Base-by-base conservation (phyloP, 2,329 filamentous ascomycete genomes). In the Cytospora piceae region DNA sequence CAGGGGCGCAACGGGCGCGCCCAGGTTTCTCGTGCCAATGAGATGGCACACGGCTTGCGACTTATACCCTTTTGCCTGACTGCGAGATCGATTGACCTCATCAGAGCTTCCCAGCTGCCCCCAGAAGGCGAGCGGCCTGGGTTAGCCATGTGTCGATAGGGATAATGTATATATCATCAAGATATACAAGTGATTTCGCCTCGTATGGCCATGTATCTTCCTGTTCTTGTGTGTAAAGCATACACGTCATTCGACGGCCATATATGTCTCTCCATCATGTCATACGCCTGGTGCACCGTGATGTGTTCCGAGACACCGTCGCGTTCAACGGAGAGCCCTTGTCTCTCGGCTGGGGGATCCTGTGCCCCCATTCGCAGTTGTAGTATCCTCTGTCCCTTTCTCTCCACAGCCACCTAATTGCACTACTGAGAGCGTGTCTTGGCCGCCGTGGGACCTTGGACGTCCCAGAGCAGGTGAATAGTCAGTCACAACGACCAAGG, bases 1-100 rank as follows among this genome's bases (percentile, higher is more conserved):
- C 57, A 42, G 29, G 54, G 37, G 37, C 34, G 55, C 39, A 56
- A 52, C 27, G 42, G 42, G 42, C 42, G 9, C 42, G 42, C 20
- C 20, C 20, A 17, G 7, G 42, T 46, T 46, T 46, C 42, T 46
- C 42, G 20, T 46, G 42, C 42, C 42, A 22, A 7, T 46, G n/a
- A 46, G 20, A 22, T 46, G n/a, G 42, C 42, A 46, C 17, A 46
- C n/a, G 22, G 42, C 7, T 46, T 46, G 42, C 42, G 42, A 46
- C 42, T 22, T n/a, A 15, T 46, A 11, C 20, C 20, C 15, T 9
- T 46, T 46, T 22, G 42, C 42, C 17, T 20, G 42, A 46, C 42
- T 46, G 11, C n/a, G 42, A 46, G 15, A 17, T 39, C 14, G 15
- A 17, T 39, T 15, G 12, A 11, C 14, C 37, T 39, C 37, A 6